Evolutionary conservation across 1,284 basidiomycete genomes (phyloP).

Genomic region (Flammula alnicola): DNA sequence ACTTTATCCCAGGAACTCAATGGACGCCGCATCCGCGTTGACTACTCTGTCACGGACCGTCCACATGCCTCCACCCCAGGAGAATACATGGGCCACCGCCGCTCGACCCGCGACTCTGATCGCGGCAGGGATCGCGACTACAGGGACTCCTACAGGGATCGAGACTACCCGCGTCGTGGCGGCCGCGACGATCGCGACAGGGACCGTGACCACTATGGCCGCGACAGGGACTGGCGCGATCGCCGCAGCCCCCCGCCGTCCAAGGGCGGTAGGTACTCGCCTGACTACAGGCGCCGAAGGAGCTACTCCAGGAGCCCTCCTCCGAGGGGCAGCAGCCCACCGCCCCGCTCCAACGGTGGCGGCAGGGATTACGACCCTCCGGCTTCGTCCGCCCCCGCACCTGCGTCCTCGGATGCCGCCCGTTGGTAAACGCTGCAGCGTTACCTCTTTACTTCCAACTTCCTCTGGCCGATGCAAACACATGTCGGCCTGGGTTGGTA

Average conservation of each 20-base stretch:
- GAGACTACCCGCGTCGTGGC: too few species aligned
- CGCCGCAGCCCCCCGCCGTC: slow-evolving; percentile 69
- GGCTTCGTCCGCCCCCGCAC: slow-evolving; percentile 7
- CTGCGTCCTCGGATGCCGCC: slow-evolving; percentile 19
- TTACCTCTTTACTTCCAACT: slow-evolving; percentile 8
- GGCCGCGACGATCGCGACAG: too few species aligned
- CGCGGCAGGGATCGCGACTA: slow-evolving; percentile 44
- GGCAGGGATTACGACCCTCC: slow-evolving; percentile 37
- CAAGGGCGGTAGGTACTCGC: slow-evolving; percentile 67
- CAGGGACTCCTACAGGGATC: slow-evolving; percentile 52
- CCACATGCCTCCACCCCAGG: slow-evolving; percentile 97
- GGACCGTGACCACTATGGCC: slow-evolving; percentile 62
- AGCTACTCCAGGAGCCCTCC: slow-evolving; percentile 83
- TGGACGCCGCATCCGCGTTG: slow-evolving; percentile 94
- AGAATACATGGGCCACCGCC: slow-evolving; percentile 95
- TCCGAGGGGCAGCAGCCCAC: slow-evolving; percentile 74
- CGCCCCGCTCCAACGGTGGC: slow-evolving; percentile 39
- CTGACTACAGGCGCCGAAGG: slow-evolving; percentile 72
- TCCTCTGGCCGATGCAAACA: slow-evolving; percentile 17
- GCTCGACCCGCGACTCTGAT: slow-evolving; percentile 65
- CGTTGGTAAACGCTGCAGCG: slow-evolving; percentile 23
- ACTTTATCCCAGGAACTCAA: slow-evolving; percentile 75
- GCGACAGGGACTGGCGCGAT: slow-evolving; percentile 63
- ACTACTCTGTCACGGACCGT: slow-evolving; percentile 93
- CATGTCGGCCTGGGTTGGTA: slow-evolving; percentile 22